Conservation (phyloP, 495 filamentous ascomycete genomes). For the Penicillium canescens region DNA sequence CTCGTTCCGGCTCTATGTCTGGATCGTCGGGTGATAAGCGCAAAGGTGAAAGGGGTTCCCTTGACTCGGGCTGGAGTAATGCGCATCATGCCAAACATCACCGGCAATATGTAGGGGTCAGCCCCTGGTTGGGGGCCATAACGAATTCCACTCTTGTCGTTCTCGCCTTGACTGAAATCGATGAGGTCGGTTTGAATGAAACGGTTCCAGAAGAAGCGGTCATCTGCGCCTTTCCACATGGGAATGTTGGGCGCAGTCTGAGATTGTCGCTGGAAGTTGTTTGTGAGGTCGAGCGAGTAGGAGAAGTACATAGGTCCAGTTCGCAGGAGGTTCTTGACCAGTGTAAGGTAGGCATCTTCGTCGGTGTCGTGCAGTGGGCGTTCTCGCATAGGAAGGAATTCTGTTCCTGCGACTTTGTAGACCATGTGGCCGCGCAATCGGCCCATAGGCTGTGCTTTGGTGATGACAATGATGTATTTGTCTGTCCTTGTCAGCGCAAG, state of each 20-base stretch:
- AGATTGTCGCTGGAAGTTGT: conserved; percentile 89
- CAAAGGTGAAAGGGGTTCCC: conserved; percentile 76
- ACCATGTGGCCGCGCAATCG: conserved; percentile 89
- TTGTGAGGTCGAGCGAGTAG: conserved; percentile 92
- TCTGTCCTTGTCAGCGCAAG: conserved; percentile 52
- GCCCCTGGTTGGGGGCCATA: conserved; percentile 70
- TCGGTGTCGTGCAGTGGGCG: conserved; percentile 86
- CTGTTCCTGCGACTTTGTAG: conserved; percentile 87
- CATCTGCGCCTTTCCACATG: conserved; percentile 90
- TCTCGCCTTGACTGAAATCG: conserved; percentile 64
- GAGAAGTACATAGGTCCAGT: conserved; percentile 95
- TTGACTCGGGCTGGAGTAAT: conserved; percentile 82
- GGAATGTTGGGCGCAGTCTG: conserved; percentile 66
- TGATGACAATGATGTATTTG: conserved; percentile 96
- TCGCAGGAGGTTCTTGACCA: conserved; percentile 77
- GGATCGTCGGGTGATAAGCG: conserved; percentile 83
- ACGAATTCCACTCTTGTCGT: conserved; percentile 45
- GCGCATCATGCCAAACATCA: conserved; percentile 92
- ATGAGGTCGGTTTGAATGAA: conserved; percentile 91
- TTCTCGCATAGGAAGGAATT: conserved; percentile 92
- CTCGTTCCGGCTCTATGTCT: conserved; percentile 85
- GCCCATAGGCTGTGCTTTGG: conserved; percentile 88
- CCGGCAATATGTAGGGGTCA: conserved; percentile 92
- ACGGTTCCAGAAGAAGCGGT: conserved; percentile 98
- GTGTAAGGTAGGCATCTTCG: conserved; percentile 82